Evolutionary conservation across 805 yeast species (phyloP), one percentile per base, ranked within the genome.

Genomic region (Spathaspora passalidarum): DNA sequence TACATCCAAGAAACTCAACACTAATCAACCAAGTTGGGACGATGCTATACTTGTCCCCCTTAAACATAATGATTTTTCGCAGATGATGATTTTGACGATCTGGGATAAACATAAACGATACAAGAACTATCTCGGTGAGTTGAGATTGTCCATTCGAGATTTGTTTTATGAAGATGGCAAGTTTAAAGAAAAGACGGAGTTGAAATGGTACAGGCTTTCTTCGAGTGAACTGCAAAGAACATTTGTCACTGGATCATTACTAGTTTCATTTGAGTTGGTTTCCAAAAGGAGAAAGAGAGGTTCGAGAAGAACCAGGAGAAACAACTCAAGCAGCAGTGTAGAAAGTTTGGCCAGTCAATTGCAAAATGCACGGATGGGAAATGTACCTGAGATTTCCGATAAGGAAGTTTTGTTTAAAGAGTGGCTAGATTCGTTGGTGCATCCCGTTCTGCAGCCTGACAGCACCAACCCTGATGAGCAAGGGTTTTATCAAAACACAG

Each of bases 161-260:
- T 35, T 69, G 4, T 72, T 72, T 48, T 35, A 43, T 11, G 14
- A 44, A 11, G 48, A 48, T 10, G 34, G 26, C 4, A 47, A 46
- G 7, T 49, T 59, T 43, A 37, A 36, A 5, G 38, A 49, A 22
- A 49, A 50, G 13, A 61, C 64, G 2, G 68, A 63, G 1, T 55
- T 75, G 8, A 63, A 68, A 42, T 78, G 81, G 81, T 72, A 68
- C 52, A 65, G 67, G 48, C 56, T 78, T 5, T 65, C 68, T 42
- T 73, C 79, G 6, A 69, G 69, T 18, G 61, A 57, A 37, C 56
- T 62, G 1, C 59, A 70, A 44, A 68, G 69, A 32, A 59, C 71
- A 11, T 78, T 66, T 54, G 75, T 76, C 10, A 75, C 80, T 1
- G 82, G 82, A 0, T 72, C 79, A 0, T 45, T 78, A 11, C 59